Base-by-base conservation (phyloP, 2,329 filamentous ascomycete genomes). In the Cladosporium sp. region DNA sequence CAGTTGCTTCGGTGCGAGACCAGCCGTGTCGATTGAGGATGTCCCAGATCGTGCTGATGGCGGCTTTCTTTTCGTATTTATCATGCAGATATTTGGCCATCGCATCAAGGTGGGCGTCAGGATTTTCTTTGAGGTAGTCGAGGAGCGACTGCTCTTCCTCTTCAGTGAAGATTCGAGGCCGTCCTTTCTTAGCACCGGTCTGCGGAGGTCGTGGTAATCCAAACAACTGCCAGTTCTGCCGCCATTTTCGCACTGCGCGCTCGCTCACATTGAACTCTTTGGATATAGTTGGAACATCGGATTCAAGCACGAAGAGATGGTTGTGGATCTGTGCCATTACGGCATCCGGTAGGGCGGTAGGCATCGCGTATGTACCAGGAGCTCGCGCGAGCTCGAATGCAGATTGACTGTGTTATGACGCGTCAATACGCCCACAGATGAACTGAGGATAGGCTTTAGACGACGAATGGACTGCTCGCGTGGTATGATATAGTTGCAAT, bases 211-310 rank as follows among this genome's bases (percentile, higher is more conserved):
- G 24, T 5, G 54, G 54, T 8, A 51, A 12, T 22, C 54, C 44
- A 19, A 57, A 57, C 2, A 57, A 24, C 25, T 57, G 45, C 54
- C 54, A 57, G 25, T 57, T 57, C 28, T 57, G 35, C 4, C 54
- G 32, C 54, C 54, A 57, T 51, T 57, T 57, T 15, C 54, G 54
- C 12, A 57, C 45, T 5, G 45, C 54, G 9, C 45, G 45, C n/a
- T 50, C 54, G 44, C 54, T 50, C 45, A 57, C 54, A 40, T 55
- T 55, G 52, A 55, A 55, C 17, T 55, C 52, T 37, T 55, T 55
- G 13, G 52, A 44, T n/a, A 45, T 55, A 17, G 52, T 47, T 37
- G 52, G 8, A 22, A 47, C 32, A 40, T 55, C 52, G 20, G 35
- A 19, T 24, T 55, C 52, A 3, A 47, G 40, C 22, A 55, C 52